Base-by-base conservation (phyloP, 148 eudicot genomes). In the Linanthus parryae region DNA sequence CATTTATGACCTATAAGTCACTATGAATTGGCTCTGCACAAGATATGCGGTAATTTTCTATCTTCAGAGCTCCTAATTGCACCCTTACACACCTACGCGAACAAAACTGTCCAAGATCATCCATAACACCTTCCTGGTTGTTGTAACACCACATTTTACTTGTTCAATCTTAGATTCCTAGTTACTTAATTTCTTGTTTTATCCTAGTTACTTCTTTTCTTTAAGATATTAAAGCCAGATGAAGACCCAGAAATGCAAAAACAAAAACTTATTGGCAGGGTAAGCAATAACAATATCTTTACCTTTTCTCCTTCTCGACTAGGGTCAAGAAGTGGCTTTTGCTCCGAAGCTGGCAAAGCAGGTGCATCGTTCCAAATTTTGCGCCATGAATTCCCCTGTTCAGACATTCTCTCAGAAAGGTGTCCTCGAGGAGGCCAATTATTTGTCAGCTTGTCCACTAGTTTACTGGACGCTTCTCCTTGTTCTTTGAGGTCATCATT, bases 271-370 rank as follows among this genome's bases (percentile, higher is more conserved):
- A n/a, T n/a, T n/a, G n/a, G n/a, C n/a, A n/a, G n/a, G n/a, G n/a
- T n/a, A n/a, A n/a, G n/a, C n/a, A n/a, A n/a, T n/a, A n/a, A n/a
- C n/a, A n/a, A n/a, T n/a, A n/a, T n/a, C n/a, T 31, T 52, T 57
- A 85, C 98, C 94, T 91, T 91, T 70, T 91, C 98, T 64, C 98
- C 98, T 72, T 87, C 98, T 65, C 83, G 74, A 75, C 75, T 81
- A 41, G 98, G 90, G 58, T 91, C 98, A 48, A 71, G 56, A 67
- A 91, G 89, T 44, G 94, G 95, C 67, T 87, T 91, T 52, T 91
- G 98, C 59, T 87, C 87, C 62, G 81, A 81, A 58, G 78, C 84
- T 46, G 94, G 73, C 69, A 91, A 65, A 49, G 90, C 67, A 70
- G 76, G 85, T 23, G 85, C 96, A 27, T 79, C 87, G 59, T 81